Percentiles rank a stretch among this genome's conserved stretches.
Evolutionary conservation across 768 basidiomycete genomes (phyloP).

Genomic region (Lactifluus pinguis): DNA sequence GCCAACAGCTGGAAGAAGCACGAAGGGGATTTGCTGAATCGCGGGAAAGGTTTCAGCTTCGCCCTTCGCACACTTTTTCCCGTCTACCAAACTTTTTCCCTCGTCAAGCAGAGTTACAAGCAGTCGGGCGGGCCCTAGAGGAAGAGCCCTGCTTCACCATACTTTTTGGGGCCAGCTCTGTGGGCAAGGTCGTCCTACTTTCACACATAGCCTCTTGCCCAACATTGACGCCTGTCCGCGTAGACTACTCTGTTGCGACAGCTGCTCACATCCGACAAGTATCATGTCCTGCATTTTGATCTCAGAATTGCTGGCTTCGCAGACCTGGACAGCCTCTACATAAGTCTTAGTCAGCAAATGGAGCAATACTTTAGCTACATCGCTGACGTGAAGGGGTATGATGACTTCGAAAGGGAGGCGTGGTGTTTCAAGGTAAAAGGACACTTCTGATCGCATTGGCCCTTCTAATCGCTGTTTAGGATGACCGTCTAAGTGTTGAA

Average conservation of each 20-base stretch:
- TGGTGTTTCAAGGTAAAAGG: conserved; percentile 65
- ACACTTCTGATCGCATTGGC: background rate
- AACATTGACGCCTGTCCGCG: background rate
- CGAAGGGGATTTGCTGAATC: conserved; percentile 64
- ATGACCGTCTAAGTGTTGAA: conserved; percentile 69
- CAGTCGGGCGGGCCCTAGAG: conserved; percentile 56
- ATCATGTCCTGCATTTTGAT: conserved; percentile 79
- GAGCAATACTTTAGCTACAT: conserved; percentile 70
- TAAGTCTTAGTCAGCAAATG: conserved; percentile 71
- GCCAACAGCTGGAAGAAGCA: conserved; percentile 66
- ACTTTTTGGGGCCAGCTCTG: conserved; percentile 71
- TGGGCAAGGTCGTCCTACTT: conserved; percentile 52
- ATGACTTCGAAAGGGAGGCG: conserved; percentile 64
- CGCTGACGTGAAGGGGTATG: conserved; percentile 49
- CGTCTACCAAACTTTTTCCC: conserved; percentile 67
- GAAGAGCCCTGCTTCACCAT: conserved; percentile 73
- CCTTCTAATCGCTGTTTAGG: conserved; percentile 32
- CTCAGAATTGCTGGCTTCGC: conserved; percentile 79
- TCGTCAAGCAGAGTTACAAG: conserved; percentile 54
- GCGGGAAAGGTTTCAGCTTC: conserved; percentile 54
- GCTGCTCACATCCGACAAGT: conserved; percentile 56
- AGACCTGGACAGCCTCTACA: conserved; percentile 68
- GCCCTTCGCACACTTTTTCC: conserved; percentile 69
- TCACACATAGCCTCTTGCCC: background rate
- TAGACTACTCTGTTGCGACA: conserved; percentile 75